Evolutionary conservation across 345 rosid species (phyloP).

Genomic region (Populus ilicifolia): DNA sequence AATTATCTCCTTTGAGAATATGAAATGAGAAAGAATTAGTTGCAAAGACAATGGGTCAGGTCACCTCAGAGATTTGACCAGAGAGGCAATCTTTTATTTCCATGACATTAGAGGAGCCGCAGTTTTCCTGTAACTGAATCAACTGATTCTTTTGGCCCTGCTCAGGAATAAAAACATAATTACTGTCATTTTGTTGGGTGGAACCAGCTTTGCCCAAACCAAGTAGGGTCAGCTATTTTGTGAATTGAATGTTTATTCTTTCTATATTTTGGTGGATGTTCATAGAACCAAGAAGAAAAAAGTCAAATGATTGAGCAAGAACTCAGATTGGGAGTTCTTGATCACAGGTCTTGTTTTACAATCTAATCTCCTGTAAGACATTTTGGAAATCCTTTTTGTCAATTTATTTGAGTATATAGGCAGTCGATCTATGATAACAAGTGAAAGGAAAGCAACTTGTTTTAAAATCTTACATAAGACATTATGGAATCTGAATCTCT

Average conservation of each 20-base stretch:
- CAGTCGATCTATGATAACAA: neutral
- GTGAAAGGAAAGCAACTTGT: neutral
- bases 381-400: neutral
- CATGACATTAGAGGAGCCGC: conserved; percentile 50
- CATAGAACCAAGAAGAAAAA: neutral
- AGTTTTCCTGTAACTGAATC: conserved; percentile 70
- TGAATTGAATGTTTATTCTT: neutral
- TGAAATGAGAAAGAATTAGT: neutral
- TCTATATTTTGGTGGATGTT: neutral
- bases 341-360: neutral
- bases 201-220: neutral
- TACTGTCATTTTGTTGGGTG: neutral
- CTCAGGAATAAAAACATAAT: conserved; percentile 12
- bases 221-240: neutral
- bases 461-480: neutral
- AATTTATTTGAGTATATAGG: neutral
- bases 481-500: neutral
- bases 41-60: neutral
- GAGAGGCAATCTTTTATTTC: neutral
- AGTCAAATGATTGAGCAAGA: neutral
- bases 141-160: conserved; percentile 66
- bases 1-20: neutral
- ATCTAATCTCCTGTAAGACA: neutral
- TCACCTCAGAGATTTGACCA: neutral
- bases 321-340: neutral